A percentile compares a stretch with the other conserved stretches of the same genome.
Evolutionary conservation across 352 stramenopile species (phyloP).

Genomic region (Pythium volutum): DNA sequence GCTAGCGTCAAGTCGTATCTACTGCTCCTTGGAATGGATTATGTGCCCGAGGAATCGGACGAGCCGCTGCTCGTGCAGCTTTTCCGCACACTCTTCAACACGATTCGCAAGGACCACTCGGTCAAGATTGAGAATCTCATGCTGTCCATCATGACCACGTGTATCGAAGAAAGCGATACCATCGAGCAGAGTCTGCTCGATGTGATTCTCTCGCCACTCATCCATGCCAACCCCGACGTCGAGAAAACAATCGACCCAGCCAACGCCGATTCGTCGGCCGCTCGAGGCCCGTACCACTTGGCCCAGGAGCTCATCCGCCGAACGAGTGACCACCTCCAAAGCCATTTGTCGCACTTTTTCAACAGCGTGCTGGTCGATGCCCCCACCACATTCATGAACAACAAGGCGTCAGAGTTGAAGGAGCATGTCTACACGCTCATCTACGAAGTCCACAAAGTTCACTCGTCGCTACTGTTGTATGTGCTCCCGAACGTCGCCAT

Average conservation of each 20-base stretch:
- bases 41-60: slow-evolving; percentile 36
- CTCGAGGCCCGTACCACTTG: slow-evolving; percentile 49
- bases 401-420: slow-evolving; percentile 55
- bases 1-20: slow-evolving; percentile 55
- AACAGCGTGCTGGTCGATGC: slow-evolving; percentile 78
- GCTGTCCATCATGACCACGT: slow-evolving; percentile 67
- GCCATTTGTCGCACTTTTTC: slow-evolving; percentile 70
- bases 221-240: slow-evolving; percentile 26
- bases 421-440: slow-evolving; percentile 84
- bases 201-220: slow-evolving; percentile 50
- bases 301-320: slow-evolving; percentile 71
- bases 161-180: slow-evolving; percentile 65
- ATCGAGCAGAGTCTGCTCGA: slow-evolving; percentile 72
- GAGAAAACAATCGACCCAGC: neutral
- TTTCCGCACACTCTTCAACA: slow-evolving; percentile 64
- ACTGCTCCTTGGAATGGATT: slow-evolving; percentile 54
- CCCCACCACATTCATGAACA: slow-evolving; percentile 21
- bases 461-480: slow-evolving; percentile 67
- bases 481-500: slow-evolving; percentile 85
- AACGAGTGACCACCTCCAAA: slow-evolving; percentile 65
- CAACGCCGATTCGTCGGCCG: slow-evolving; percentile 3
- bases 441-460: slow-evolving; percentile 81
- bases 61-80: slow-evolving; percentile 64
- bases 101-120: slow-evolving; percentile 57
- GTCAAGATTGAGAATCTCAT: slow-evolving; percentile 73